Evolutionary conservation across 495 filamentous ascomycete genomes (phyloP).

Genomic region (Neurospora cerealis): DNA sequence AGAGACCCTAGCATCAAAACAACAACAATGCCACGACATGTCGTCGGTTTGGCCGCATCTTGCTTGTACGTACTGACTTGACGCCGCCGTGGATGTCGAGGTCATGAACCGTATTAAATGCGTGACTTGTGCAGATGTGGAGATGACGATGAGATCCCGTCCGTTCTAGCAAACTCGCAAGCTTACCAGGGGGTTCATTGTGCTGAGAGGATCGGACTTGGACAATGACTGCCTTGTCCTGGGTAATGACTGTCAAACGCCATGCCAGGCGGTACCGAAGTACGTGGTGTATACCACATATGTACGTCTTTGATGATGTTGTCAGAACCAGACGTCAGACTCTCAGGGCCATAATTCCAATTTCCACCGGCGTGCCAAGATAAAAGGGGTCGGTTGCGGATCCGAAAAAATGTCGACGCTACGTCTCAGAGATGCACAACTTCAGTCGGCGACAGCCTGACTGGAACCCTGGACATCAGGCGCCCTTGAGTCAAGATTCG

Average conservation of each 20-base stretch:
- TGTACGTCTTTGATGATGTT: background rate
- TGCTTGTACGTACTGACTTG: background rate
- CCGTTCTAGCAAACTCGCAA: background rate
- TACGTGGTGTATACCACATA: background rate
- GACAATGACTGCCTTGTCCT: background rate
- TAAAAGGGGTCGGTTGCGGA: background rate
- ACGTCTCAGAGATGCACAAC: slow-evolving; percentile 22
- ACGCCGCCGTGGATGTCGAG: background rate
- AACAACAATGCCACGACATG: background rate
- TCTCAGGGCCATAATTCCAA: background rate
- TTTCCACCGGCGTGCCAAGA: slow-evolving; percentile 7
- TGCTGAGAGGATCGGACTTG: background rate
- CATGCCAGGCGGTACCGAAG: background rate
- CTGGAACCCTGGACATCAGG: background rate
- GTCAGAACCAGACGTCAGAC: background rate
- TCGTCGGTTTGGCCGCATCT: background rate
- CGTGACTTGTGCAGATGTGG: background rate
- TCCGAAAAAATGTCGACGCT: background rate
- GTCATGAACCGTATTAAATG: background rate
- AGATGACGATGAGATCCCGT: background rate
- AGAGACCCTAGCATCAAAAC: background rate
- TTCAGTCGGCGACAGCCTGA: background rate
- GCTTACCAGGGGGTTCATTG: background rate
- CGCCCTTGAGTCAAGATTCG: background rate
- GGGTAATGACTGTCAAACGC: background rate